A percentile compares a stretch with the other conserved stretches of the same genome.
phyloP scores from a whole-genome alignment of 768 basidiomycete species.

The Cystoderma amianthinum region DNA sequence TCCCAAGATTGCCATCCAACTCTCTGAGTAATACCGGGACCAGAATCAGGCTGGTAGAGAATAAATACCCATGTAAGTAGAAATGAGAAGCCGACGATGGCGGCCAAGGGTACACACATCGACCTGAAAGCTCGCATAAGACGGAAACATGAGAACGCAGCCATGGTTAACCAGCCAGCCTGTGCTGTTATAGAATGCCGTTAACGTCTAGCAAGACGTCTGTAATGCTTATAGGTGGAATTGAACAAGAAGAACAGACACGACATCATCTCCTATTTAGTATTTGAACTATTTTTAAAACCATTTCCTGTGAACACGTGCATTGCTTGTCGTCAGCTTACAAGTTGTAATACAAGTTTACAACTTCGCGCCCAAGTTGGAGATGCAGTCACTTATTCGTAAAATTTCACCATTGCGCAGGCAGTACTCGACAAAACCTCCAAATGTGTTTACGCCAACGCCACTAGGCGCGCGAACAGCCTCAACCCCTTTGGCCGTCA shows the following conservation, averaged over 20 bases:
- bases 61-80: slow-evolving; percentile 74
- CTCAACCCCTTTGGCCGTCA: slow-evolving; percentile 70
- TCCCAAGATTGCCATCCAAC: slow-evolving; percentile 94
- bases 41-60: slow-evolving; percentile 71
- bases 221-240: neutral
- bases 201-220: slow-evolving; percentile 1
- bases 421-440: slow-evolving; percentile 31
- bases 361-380: neutral
- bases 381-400: neutral
- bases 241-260: too few species aligned
- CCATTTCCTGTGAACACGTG: too few species aligned
- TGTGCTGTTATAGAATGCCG: neutral
- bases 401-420: slow-evolving; percentile 17
- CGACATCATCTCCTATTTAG: too few species aligned
- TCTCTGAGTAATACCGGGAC: slow-evolving; percentile 63
- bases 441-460: slow-evolving; percentile 22
- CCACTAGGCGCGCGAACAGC: slow-evolving; percentile 54
- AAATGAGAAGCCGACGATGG: slow-evolving; percentile 60
- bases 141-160: slow-evolving; percentile 26
- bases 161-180: slow-evolving; percentile 22
- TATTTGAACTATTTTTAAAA: too few species aligned
- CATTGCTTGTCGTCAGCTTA: too few species aligned
- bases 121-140: slow-evolving; percentile 46
- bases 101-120: slow-evolving; percentile 49
- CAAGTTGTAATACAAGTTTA: neutral